These are phyloP conservation scores for Carallia brachiata DNA, from an alignment of 345 rosid species.

Conservation along the genomic window DNA sequence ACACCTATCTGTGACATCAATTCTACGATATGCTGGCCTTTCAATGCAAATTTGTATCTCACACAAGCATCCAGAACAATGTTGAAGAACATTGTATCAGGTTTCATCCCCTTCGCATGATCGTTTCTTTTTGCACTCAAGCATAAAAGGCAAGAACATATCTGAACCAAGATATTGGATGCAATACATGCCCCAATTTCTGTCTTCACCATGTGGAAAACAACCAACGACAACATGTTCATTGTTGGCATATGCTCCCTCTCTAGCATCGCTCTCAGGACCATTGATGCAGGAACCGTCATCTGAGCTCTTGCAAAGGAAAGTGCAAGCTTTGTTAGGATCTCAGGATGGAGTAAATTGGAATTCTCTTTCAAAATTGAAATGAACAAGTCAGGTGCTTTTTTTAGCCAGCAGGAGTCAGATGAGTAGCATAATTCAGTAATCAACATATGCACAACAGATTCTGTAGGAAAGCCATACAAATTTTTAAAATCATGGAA, in stretches of 20 bases:
- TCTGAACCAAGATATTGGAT: conserved; percentile 63
- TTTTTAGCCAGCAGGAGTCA: conserved; percentile 51
- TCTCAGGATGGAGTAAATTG: conserved; percentile 31
- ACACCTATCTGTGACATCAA: conserved; percentile 56
- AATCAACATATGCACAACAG: conserved; percentile 43
- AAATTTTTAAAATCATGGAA: conserved; percentile 57
- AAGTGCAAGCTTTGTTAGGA: conserved; percentile 50
- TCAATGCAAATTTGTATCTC: conserved; percentile 57
- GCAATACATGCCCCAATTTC: conserved; percentile 64
- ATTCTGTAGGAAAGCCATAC: conserved; percentile 52
- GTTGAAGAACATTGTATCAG: conserved; percentile 66
- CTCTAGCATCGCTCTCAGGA: conserved; percentile 59
- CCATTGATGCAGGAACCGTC: conserved; percentile 51
- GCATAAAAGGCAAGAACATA: conserved; percentile 41
- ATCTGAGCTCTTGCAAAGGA: conserved; percentile 70
- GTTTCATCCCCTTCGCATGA: conserved; percentile 39
- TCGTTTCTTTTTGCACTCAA: conserved; percentile 20
- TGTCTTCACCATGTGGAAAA: conserved; percentile 77
- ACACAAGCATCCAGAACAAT: conserved; percentile 75
- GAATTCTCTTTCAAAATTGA: conserved; percentile 44
- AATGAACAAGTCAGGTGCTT: conserved; percentile 51
- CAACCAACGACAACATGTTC: conserved; percentile 38
- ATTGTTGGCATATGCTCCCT: conserved; percentile 31
- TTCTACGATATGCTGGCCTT: conserved; percentile 71
- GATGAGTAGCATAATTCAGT: conserved; percentile 61